Evolutionary conservation across 345 rosid genomes (phyloP).

Genomic region (Carallia pectinifolia): DNA sequence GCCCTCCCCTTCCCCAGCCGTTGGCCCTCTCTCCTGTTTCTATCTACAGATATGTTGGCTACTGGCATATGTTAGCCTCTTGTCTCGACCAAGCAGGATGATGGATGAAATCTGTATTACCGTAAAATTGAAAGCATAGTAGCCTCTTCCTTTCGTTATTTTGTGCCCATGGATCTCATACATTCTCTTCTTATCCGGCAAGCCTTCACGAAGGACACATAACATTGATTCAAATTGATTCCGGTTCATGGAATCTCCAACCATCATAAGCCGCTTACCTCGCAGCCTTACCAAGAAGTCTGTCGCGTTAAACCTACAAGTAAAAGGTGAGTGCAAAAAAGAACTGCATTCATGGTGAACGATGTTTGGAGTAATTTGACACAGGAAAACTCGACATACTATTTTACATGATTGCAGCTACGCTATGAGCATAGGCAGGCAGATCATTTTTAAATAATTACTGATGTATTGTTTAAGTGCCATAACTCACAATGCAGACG

Average conservation of each 20-base stretch:
- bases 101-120: constrained; percentile 37
- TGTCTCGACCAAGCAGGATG: constrained; percentile 1
- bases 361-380: constrained; percentile 2
- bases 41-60: neutral
- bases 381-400: neutral
- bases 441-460: neutral
- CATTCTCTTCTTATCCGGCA: constrained; percentile 67
- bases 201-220: constrained; percentile 82
- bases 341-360: constrained; percentile 11
- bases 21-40: neutral
- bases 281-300: constrained; percentile 81
- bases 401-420: neutral
- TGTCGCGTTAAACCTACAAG: constrained; percentile 87
- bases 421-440: neutral
- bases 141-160: constrained; percentile 88
- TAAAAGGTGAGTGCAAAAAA: constrained; percentile 37
- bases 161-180: constrained; percentile 71
- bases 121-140: constrained; percentile 65
- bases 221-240: constrained; percentile 88
- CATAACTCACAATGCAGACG: neutral
- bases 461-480: neutral
- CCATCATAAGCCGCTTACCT: constrained; percentile 81
- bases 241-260: constrained; percentile 96
- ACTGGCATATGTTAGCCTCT: neutral
- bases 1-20: neutral